Percentiles rank a stretch among this genome's conserved stretches.
Conservation (phyloP, 768 basidiomycete species). For the Trametes meyenii region DNA sequence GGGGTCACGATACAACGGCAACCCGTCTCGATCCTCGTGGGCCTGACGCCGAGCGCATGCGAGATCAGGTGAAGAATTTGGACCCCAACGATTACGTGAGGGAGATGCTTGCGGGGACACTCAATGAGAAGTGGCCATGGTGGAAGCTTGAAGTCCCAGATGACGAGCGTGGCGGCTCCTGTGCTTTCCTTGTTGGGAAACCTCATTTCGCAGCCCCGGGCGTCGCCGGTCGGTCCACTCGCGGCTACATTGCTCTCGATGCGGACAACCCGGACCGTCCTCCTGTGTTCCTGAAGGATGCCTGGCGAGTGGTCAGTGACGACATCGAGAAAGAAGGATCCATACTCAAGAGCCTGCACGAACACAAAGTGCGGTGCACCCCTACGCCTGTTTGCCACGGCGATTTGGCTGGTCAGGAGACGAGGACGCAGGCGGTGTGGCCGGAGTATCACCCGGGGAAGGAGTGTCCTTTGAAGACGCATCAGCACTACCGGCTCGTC, state of each 20-base stretch:
- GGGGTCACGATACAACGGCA: slow-evolving; percentile 11
- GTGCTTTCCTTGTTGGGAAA: slow-evolving; percentile 5
- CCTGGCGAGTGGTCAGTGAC: not conserved
- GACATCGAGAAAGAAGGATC: slow-evolving; percentile 9
- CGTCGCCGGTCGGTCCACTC: slow-evolving; percentile 6
- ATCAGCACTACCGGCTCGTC: not conserved
- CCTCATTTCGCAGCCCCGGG: not conserved
- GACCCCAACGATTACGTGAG: not conserved
- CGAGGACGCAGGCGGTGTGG: slow-evolving; percentile 1
- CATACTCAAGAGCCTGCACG: not conserved
- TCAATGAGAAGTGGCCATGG: not conserved
- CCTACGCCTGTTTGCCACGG: slow-evolving; percentile 5
- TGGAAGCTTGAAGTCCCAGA: not conserved
- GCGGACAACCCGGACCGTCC: not conserved
- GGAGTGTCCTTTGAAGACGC: not conserved
- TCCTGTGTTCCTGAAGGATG: slow-evolving; percentile 15
- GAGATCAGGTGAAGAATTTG: not conserved
- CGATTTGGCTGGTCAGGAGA: slow-evolving; percentile 7
- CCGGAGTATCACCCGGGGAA: not conserved
- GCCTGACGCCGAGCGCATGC: not conserved
- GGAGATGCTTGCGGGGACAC: not conserved
- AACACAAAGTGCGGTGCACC: not conserved
- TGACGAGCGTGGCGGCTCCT: not conserved
- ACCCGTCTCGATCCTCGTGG: not conserved
- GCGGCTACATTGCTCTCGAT: slow-evolving; percentile 11